Base-by-base conservation (phyloP, 306 rosid genomes). In the Castanospermum australe region DNA sequence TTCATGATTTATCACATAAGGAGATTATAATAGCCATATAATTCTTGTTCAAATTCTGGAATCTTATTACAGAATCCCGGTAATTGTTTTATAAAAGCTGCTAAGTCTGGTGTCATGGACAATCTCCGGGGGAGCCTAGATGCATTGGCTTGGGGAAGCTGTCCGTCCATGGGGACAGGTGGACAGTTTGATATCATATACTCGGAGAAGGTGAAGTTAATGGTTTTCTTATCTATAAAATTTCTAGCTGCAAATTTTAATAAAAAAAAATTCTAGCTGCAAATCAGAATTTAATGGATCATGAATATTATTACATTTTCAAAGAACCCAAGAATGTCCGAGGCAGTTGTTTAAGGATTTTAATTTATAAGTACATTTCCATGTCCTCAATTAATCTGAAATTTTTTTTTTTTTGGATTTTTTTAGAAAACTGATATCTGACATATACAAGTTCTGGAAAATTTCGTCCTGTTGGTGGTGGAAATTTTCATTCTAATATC, bases 101-200 rank as follows among this genome's bases (percentile, higher is more conserved):
- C 99, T 41, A 95, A 95, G 86, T 87, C 85, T 76, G 96, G 92
- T 66, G 77, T 84, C 20, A 55, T 22, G 18, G 99, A 95, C 71
- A 55, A 86, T 73, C 93, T 95, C 55, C 91, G 38, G 48, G 99
- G 98, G 47, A 85, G 63, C 68, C 52, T 95, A 15, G 99, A 95
- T 75, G 92, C 94, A 63, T 76, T 95, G 83, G 90, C 97, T 33
- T 95, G 99, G 99, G 99, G 99, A 76, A 93, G 89, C 55, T 55
- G 79, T 76, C 92, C 90, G 35, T 47, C 93, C 63, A 71, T 89
- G 39, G 99, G 98, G 78, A 91, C 97, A 18, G 85, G 98, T 52
- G 89, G 91, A 63, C 92, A 85, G 68, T 95, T 95, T 69, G 98
- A 93, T 70, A 57, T 95, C 72, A 44, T 95, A 22, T 89, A 83